Conservation (phyloP, 202 grass and related monocot species). For the Bolboschoenoplectus hybrid region DNA sequence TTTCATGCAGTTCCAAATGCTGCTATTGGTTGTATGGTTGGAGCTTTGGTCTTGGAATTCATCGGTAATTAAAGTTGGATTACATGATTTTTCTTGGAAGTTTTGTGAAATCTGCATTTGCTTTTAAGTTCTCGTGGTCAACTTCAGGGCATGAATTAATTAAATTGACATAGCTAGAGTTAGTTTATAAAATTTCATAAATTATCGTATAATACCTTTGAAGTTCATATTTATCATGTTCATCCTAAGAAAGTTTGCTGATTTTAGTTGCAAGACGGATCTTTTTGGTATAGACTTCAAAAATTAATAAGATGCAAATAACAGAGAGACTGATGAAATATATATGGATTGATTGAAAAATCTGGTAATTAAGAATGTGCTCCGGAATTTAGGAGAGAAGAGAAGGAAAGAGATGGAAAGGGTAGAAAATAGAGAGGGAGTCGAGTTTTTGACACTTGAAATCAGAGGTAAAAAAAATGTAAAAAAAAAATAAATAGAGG, state of each 20-base stretch:
- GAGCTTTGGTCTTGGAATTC: constrained; percentile 52
- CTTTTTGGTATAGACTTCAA: background rate
- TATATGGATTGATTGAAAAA: background rate
- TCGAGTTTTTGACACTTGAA: too few species aligned
- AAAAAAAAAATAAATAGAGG: too few species aligned
- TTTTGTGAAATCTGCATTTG: background rate
- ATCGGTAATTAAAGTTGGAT: constrained; percentile 43
- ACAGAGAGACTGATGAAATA: background rate
- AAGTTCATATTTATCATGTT: background rate
- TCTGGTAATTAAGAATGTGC: background rate
- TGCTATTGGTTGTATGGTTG: constrained; percentile 40
- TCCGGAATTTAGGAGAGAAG: too few species aligned
- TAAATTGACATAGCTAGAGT: background rate
- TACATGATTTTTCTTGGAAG: background rate
- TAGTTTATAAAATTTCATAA: background rate
- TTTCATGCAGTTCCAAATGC: constrained; percentile 45
- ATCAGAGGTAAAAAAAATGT: too few species aligned
- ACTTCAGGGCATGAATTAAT: background rate
- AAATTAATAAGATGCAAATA: background rate
- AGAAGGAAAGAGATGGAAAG: too few species aligned
- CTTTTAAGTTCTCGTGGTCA: background rate
- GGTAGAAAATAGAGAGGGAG: too few species aligned
- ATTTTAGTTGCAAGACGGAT: background rate
- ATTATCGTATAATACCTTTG: background rate
- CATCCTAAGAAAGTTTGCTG: constrained; percentile 1